Conservation (phyloP, 129 eudicot genomes). For the Flaveria bidentis region DNA sequence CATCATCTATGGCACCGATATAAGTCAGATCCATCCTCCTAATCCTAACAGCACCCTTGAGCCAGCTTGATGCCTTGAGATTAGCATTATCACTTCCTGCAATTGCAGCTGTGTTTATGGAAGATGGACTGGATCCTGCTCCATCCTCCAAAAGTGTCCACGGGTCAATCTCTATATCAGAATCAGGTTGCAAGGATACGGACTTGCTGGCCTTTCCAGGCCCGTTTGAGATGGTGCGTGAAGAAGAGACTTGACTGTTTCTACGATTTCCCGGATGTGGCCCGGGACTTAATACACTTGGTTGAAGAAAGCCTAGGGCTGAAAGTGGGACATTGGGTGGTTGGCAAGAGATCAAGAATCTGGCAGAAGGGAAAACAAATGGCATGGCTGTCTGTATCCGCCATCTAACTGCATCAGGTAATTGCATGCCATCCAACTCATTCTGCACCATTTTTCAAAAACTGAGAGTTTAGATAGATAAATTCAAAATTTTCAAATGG, state of each 20-base stretch:
- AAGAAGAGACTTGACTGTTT: conserved; percentile 40
- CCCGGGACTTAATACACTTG: conserved; percentile 44
- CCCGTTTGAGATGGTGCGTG: conserved; percentile 46
- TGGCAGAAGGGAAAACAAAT: conserved; percentile 46
- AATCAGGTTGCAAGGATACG: conserved; percentile 50
- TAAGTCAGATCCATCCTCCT: conserved; percentile 85
- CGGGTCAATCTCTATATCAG: conserved; percentile 74
- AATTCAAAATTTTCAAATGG: background rate
- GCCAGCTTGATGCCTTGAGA: conserved; percentile 82
- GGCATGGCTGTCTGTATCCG: conserved; percentile 98
- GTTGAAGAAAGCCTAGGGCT: conserved; percentile 59
- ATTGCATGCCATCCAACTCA: conserved; percentile 76
- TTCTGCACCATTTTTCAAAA: conserved; percentile 53
- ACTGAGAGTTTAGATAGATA: background rate
- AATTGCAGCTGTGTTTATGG: conserved; percentile 56
- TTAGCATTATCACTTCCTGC: conserved; percentile 75
- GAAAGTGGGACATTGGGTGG: conserved; percentile 56
- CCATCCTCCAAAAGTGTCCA: conserved; percentile 91
- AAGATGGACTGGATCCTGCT: conserved; percentile 70
- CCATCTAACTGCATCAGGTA: conserved; percentile 76
- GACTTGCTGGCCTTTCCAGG: conserved; percentile 60
- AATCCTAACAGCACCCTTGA: conserved; percentile 90
- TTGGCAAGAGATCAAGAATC: conserved; percentile 62
- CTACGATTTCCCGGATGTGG: conserved; percentile 37
- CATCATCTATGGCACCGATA: conserved; percentile 90